Base-by-base conservation (phyloP, 805 yeast genomes). In the Zygosaccharomyces lentus region DNA sequence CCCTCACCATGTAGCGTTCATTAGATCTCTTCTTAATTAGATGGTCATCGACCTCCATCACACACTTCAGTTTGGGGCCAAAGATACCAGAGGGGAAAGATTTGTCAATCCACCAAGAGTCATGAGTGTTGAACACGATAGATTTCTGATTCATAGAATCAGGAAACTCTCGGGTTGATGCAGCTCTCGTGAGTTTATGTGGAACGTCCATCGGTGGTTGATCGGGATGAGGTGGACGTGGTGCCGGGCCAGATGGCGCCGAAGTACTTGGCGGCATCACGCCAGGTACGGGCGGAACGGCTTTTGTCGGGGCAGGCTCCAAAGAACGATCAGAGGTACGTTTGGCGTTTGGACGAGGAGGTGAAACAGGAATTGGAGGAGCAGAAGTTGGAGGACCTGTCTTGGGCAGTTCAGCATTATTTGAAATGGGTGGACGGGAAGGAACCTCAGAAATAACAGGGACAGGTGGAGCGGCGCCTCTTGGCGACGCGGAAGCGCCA, bases 21-120 rank as follows among this genome's bases (percentile, higher is more conserved):
- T 78, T 77, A 12, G 78, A 78, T 53, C 96, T 76, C 58, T 84
- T 85, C 8, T 53, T 53, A 6, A 82, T 67, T 10, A 60, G 57
- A 47, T 74, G 69, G 23, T 78, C 77, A 46, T 88, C 96, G 17
- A 80, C 75, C 61, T 88, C 96, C 61, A 65, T 80, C 13, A 77
- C 69, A 37, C 50, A 62, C 37, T 61, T 63, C n/a, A 56, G 25
- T n/a, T 59, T 58, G 25, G 40, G 41, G 6, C 37, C 46, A 32
- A 56, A 43, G 17, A 53, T 36, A 6, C 45, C 51, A 4, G 78
- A 76, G 2, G 96, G 96, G 6, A 81, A 67, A 6, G 74, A 74
- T 10, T 75, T 70, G 7, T 66, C 66, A 9, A 78, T 53, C 91
- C 93, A 87, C 96, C 96, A 89, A 6, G 60, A 60, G 21, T 67